phyloP scores from a whole-genome alignment of 202 grass and related monocot species.

The Digitaria exilis region DNA sequence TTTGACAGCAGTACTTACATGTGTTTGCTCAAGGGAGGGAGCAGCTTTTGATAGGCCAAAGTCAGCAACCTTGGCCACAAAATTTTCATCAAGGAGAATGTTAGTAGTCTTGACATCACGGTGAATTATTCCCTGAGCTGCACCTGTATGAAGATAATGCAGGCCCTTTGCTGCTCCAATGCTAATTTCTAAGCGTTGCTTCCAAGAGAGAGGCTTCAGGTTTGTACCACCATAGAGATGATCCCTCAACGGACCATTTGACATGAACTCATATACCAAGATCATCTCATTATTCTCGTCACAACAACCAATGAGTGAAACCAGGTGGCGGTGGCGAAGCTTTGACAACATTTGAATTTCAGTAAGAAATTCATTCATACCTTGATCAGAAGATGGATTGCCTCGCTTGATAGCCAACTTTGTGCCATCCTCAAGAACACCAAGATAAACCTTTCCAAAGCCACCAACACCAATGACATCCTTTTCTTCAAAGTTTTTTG shows the following conservation, averaged over 20 bases:
- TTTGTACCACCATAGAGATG: conserved; percentile 69
- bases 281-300: conserved; percentile 96
- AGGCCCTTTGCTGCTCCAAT: conserved; percentile 83
- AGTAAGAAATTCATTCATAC: conserved; percentile 82
- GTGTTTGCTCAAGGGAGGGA: conserved; percentile 79
- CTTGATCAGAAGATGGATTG: conserved; percentile 83
- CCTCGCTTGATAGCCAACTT: conserved; percentile 85
- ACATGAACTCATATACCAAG: conserved; percentile 91
- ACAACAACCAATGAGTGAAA: conserved; percentile 88
- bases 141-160: conserved; percentile 92
- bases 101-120: conserved; percentile 95
- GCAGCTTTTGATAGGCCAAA: conserved; percentile 87
- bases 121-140: conserved; percentile 88
- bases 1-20: conserved; percentile 92
- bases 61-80: conserved; percentile 80
- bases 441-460: conserved; percentile 89
- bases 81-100: conserved; percentile 83
- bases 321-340: conserved; percentile 78
- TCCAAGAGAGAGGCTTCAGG: conserved; percentile 66
- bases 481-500: conserved; percentile 90
- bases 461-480: conserved; percentile 71
- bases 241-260: conserved; percentile 72
- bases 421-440: conserved; percentile 68
- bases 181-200: conserved; percentile 73
- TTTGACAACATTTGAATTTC: conserved; percentile 91